A percentile compares a stretch with the other conserved stretches of the same genome.
phyloP scores from a whole-genome alignment of 371 early-diverging fungal species.

The Dentiscutata heterogama region DNA sequence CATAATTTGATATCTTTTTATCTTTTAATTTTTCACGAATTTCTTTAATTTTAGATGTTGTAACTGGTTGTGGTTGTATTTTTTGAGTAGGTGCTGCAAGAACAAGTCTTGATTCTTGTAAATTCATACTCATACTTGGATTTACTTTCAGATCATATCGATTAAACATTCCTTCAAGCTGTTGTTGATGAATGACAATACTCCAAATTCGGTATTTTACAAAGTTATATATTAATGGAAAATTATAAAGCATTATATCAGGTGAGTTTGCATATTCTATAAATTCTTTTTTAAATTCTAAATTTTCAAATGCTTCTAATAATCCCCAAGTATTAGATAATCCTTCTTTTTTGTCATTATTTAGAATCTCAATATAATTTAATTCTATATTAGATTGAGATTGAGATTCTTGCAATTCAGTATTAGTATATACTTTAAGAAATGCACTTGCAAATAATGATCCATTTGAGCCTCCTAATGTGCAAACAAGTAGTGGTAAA shows the following conservation, averaged over 20 bases:
- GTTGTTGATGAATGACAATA: constrained; percentile 21
- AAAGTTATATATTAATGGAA: not conserved
- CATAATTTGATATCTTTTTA: too few species aligned
- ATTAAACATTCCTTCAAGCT: constrained; percentile 33
- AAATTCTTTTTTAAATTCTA: constrained; percentile 15
- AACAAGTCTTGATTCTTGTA: constrained; percentile 20
- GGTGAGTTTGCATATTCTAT: not conserved
- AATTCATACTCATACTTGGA: not conserved
- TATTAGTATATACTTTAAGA: too few species aligned
- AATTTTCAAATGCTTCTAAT: not conserved
- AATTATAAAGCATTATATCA: not conserved
- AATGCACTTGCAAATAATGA: not conserved
- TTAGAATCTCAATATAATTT: constrained; percentile 4
- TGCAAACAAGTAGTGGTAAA: not conserved
- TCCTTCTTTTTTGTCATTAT: not conserved
- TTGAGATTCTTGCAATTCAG: too few species aligned
- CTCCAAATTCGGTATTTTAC: constrained; percentile 19
- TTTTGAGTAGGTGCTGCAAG: not conserved
- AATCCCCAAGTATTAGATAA: constrained; percentile 1
- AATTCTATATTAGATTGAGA: not conserved
- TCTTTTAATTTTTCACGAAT: too few species aligned
- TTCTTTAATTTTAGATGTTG: too few species aligned
- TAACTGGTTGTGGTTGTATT: not conserved
- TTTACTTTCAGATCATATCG: constrained; percentile 19
- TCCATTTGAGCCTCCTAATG: not conserved